phyloP scores from a whole-genome alignment of 129 eudicot species.

The Flaveria sonorensis region DNA sequence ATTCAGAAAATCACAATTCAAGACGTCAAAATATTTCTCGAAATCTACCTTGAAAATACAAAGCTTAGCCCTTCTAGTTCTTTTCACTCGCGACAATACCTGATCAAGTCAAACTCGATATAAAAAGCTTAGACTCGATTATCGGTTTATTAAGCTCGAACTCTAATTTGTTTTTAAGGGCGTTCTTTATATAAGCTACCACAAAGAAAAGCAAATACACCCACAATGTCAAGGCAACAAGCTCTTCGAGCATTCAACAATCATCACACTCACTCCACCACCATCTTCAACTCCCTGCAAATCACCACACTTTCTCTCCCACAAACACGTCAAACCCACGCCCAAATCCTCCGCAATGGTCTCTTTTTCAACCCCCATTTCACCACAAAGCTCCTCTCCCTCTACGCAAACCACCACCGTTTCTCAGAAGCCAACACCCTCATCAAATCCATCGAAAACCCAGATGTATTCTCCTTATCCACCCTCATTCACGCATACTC shows the following conservation, averaged over 20 bases:
- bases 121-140: too few species aligned
- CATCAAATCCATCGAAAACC: slow-evolving; percentile 41
- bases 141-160: too few species aligned
- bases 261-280: slow-evolving; percentile 19
- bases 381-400: slow-evolving; percentile 68
- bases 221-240: slow-evolving; percentile 39
- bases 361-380: slow-evolving; percentile 31
- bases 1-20: too few species aligned
- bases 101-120: too few species aligned
- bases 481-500: slow-evolving; percentile 64
- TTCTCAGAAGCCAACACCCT: slow-evolving; percentile 49
- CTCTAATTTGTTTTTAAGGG: too few species aligned
- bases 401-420: slow-evolving; percentile 59
- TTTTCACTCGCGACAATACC: too few species aligned
- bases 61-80: too few species aligned
- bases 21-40: too few species aligned
- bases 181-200: too few species aligned
- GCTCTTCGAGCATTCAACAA: slow-evolving; percentile 33
- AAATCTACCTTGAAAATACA: too few species aligned
- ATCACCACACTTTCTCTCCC: slow-evolving; percentile 44
- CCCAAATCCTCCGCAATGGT: slow-evolving; percentile 63
- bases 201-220: background rate
- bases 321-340: slow-evolving; percentile 64
- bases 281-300: slow-evolving; percentile 28
- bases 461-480: slow-evolving; percentile 56